Evolutionary conservation across 2,329 filamentous ascomycete genomes (phyloP), one percentile per base, ranked within the genome.

Genomic region (Neofusicoccum ribis): DNA sequence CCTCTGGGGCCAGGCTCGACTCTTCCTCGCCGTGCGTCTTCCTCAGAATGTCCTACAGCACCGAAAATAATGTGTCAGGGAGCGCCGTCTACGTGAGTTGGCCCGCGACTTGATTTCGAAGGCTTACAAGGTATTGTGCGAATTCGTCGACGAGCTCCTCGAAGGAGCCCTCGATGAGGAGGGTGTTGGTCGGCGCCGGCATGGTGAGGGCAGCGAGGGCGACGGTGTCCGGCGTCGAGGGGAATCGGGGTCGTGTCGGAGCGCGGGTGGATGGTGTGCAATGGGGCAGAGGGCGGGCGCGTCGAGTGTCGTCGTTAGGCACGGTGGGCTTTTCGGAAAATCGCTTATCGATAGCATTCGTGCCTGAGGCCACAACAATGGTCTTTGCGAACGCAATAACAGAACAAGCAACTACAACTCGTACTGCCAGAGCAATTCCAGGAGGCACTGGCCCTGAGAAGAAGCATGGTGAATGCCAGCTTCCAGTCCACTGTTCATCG

Each of bases 61-160:
- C 37, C 63, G 31, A 49, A 36, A 47, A 23, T 23, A 17, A 27
- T n/a, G 31, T 43, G 63, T 64, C 61, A 64, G 61, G 34, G 20
- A 47, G n/a, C 27, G 41, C 17, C 50, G 50, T 47, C 34, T 47
- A 14, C 31, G 17, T 31, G 23, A 27, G 41, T 44, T 34, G 63
- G 34, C 41, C 17, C 51, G 46, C 27, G 20, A 31, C 6, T 47
- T n/a, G 43, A 64, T 64, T 64, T 59, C 63, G 52, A 60, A 46
- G 54, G 58, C 63, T 65, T 65, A 65, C 63, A 78, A 99, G 85
- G 82, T 96, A 97, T 74, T 93, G 91, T 79, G 94, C 93, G 84
- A 99, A 91, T 83, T 99, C 95, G 80, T 91, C 89, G 74, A 91
- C 89, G 77, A 97, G 89, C 83, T 98, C 95, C 79, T 93, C 89